Evolutionary conservation across 2,329 filamentous ascomycete species (phyloP).

Genomic region (Aspergillus glaucus): DNA sequence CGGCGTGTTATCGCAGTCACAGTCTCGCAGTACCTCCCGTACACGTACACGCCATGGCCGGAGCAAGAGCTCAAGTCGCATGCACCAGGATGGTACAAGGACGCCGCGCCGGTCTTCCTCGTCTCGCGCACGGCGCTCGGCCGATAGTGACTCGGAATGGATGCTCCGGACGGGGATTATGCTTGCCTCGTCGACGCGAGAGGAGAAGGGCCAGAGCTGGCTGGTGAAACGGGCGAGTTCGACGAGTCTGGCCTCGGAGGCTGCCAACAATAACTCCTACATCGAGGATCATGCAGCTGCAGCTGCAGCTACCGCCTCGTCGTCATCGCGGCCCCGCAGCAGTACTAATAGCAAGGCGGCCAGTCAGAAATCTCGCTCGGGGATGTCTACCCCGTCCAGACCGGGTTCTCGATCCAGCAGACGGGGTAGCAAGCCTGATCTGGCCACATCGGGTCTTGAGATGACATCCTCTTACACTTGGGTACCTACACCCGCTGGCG

Average conservation of each 20-base stretch:
- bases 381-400: conserved; percentile 33
- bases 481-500: conserved; percentile 13
- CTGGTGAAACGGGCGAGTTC: conserved; percentile 51
- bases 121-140: conserved; percentile 7
- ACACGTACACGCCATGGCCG: conserved; percentile 21
- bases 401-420: conserved; percentile 31
- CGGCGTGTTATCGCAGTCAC: conserved; percentile 32
- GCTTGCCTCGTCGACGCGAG: conserved; percentile 51
- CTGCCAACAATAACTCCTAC: conserved; percentile 26
- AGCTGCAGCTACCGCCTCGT: neutral
- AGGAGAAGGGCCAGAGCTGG: conserved; percentile 60
- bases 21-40: conserved; percentile 34
- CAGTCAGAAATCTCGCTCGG: conserved; percentile 27
- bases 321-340: conserved; percentile 4
- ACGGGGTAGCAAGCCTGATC: conserved; percentile 20
- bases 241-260: conserved; percentile 45
- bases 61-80: conserved; percentile 30
- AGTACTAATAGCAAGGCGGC: conserved; percentile 12
- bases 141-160: conserved; percentile 47
- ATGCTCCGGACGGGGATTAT: conserved; percentile 53
- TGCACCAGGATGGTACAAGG: conserved; percentile 30
- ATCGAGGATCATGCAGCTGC: neutral
- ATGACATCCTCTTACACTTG: conserved; percentile 5
- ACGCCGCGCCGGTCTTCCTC: too few species aligned
- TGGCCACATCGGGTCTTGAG: conserved; percentile 10